A percentile compares a stretch with the other conserved stretches of the same genome.
Conservation (phyloP, 2,329 filamentous ascomycete species). For the Aphanoascus verrucosus region DNA sequence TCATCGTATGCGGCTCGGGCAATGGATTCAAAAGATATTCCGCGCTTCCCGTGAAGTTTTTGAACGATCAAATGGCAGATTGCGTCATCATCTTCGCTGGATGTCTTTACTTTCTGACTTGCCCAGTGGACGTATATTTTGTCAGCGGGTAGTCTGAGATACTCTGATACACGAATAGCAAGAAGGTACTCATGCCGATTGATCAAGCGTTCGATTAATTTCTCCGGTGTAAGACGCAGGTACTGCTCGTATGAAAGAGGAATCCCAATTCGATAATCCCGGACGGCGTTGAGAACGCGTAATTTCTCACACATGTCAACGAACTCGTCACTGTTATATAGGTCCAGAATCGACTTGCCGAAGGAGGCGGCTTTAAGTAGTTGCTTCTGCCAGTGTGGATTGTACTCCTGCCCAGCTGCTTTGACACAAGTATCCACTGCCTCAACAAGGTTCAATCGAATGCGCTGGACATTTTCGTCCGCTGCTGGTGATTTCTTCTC, state of each 20-base stretch:
- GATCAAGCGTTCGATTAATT: constrained; percentile 72
- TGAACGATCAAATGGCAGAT: constrained; percentile 80
- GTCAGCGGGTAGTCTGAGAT: constrained; percentile 74
- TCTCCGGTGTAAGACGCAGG: constrained; percentile 77
- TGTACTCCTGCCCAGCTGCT: constrained; percentile 86
- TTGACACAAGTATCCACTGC: constrained; percentile 90
- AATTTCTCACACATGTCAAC: constrained; percentile 96
- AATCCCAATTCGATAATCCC: constrained; percentile 82
- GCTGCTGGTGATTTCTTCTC: constrained; percentile 93
- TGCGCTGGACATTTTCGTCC: constrained; percentile 94
- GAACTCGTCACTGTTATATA: constrained; percentile 97
- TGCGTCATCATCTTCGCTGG: constrained; percentile 73
- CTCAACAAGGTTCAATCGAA: constrained; percentile 74
- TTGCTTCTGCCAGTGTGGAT: constrained; percentile 84
- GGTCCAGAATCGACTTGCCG: constrained; percentile 90
- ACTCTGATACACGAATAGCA: constrained; percentile 77
- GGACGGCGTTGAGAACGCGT: constrained; percentile 81
- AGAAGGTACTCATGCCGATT: constrained; percentile 86
- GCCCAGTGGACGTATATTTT: constrained; percentile 96
- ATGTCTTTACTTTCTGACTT: constrained; percentile 79
- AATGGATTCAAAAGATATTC: constrained; percentile 92
- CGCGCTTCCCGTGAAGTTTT: constrained; percentile 73
- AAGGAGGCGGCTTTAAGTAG: constrained; percentile 94
- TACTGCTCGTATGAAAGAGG: constrained; percentile 92
- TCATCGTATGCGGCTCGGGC: constrained; percentile 90